Evolutionary conservation across 2,329 filamentous ascomycete genomes (phyloP).

Genomic region (Paraphaeosphaeria minitans): DNA sequence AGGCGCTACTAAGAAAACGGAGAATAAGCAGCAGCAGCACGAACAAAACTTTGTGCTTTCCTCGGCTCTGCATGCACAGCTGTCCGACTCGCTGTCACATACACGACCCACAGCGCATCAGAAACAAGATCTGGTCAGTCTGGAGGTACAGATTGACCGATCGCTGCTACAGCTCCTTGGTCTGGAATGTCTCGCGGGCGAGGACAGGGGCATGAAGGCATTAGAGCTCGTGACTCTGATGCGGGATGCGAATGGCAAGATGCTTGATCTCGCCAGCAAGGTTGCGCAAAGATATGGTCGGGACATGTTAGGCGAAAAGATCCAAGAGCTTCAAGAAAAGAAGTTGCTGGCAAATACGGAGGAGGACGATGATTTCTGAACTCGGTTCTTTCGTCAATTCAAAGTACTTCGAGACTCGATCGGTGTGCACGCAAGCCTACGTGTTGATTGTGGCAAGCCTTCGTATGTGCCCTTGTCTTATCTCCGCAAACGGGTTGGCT

Average conservation of each 20-base stretch:
- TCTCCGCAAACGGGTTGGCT: not conserved
- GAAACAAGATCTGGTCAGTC: constrained; percentile 67
- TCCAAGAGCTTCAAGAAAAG: constrained; percentile 79
- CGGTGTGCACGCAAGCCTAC: not conserved
- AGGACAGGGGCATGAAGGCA: constrained; percentile 93
- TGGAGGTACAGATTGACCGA: constrained; percentile 89
- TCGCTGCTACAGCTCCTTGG: constrained; percentile 86
- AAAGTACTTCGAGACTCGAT: not conserved
- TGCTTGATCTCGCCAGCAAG: constrained; percentile 90
- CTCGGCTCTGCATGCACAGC: constrained; percentile 72
- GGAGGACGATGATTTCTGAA: constrained; percentile 46
- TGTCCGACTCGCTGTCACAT: constrained; percentile 73
- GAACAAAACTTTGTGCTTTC: constrained; percentile 83
- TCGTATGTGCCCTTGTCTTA: not conserved
- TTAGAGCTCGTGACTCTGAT: constrained; percentile 88
- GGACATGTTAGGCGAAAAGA: constrained; percentile 84
- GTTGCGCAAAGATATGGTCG: constrained; percentile 85
- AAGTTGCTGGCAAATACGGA: constrained; percentile 66
- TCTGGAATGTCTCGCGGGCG: constrained; percentile 86
- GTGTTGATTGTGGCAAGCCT: not conserved
- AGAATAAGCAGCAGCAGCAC: constrained; percentile 64
- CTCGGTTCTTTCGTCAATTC: not conserved
- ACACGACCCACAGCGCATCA: constrained; percentile 69
- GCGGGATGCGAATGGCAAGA: constrained; percentile 81
- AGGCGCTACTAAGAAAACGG: constrained; percentile 17